Evolutionary conservation across 371 early-diverging fungal species (phyloP), one percentile per base, ranked within the genome.

Genomic region (Mucor mucedo): DNA sequence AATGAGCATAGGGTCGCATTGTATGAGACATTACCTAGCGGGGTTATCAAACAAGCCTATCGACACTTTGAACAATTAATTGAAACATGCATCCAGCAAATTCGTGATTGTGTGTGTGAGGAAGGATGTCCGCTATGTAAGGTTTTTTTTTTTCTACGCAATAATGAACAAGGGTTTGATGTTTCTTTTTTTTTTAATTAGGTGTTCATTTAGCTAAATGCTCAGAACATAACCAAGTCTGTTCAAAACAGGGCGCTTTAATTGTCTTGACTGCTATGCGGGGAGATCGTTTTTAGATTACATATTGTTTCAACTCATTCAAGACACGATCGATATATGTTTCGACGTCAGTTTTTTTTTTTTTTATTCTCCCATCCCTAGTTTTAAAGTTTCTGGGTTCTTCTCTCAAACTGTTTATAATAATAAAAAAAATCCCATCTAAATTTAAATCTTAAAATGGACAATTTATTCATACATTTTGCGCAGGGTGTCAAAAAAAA

Each of bases 91-190:
- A 53, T 71, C 5, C 57, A 75, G 27, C 69, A 60, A 33, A 73
- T 83, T 11, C 52, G 66, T 39, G 33, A 52, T 30, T 83, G 83
- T 64, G 7, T 62, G 2, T 83, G 83, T 56, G 66, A 76, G 55
- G 45, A 57, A 14, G 83, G 83, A 4, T 83, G 83, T 61, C 74
- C 76, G 11, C 58, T 57, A 55, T 83, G 83, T 76, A 72, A 71
- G 71, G 52, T 44, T 47, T 50, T 50, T 10, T 8, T 21, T 28
- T 35, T 14, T 9, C 1, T 30, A 42, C 42, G 3, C n/a, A 4
- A 13, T 4, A 42, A 6, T n/a, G 11, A 44, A 44, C 13, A 44
- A 44, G 27, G 28, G 27, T 6, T 48, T 48, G n/a, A 48, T 48
- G 29, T 10, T n/a, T 58, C 42, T 45, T 16, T 29, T 58, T 29